phyloP scores from a whole-genome alignment of 345 rosid species.

The Brassica napus region Da-Ae NC_063443.1:10272001-10272500 shows the following conservation, averaged over 20 bases:
- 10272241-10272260: constrained; percentile 81
- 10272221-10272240: constrained; percentile 89
- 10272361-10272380: constrained; percentile 66
- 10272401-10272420: constrained; percentile 58
- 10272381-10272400: constrained; percentile 58
- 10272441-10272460: constrained; percentile 87
- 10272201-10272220: constrained; percentile 94
- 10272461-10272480: constrained; percentile 75
- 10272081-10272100: constrained; percentile 92
- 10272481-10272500: constrained; percentile 62
- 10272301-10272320: constrained; percentile 66
- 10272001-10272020: constrained; percentile 75
- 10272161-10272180: constrained; percentile 82
- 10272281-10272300: constrained; percentile 50
- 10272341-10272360: constrained; percentile 45
- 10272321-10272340: constrained; percentile 54
- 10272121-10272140: constrained; percentile 72
- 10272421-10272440: constrained; percentile 71
- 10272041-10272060: constrained; percentile 92
- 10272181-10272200: constrained; percentile 92
- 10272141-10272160: constrained; percentile 66
- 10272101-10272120: constrained; percentile 67
- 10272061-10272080: constrained; percentile 95
- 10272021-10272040: constrained; percentile 74
- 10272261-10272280: constrained; percentile 77